Evolutionary conservation across 1,284 basidiomycete species (phyloP).

Genomic region (Rhodotorula sp.): DNA sequence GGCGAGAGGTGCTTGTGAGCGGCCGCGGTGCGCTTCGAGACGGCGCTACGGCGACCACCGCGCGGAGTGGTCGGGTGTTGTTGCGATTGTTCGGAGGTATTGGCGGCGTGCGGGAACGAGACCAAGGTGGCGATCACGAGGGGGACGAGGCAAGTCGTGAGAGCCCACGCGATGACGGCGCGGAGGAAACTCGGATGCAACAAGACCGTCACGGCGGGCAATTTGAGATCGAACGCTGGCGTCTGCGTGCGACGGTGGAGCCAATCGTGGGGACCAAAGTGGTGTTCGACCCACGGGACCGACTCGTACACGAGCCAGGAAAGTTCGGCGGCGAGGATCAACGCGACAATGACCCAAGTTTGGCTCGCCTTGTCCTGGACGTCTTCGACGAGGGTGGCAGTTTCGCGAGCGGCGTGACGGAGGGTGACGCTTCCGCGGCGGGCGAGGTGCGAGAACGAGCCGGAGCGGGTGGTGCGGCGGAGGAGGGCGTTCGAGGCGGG

Average conservation of each 20-base stretch:
- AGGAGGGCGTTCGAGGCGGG: not conserved
- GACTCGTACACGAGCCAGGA: conserved; percentile 25
- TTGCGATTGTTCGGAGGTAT: not conserved
- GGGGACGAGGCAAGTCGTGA: conserved; percentile 28
- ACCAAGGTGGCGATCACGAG: conserved; percentile 24
- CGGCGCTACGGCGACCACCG: not conserved
- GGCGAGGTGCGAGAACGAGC: not conserved
- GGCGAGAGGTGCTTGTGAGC: conserved; percentile 4
- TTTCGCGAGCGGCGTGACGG: conserved; percentile 8
- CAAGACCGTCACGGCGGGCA: conserved; percentile 33
- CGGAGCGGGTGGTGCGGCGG: not conserved
- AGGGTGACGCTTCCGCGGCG: conserved; percentile 16
- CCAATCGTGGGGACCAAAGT: conserved; percentile 26
- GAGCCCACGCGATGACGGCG: conserved; percentile 22
- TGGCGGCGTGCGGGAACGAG: conserved; percentile 22
- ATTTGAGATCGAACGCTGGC: conserved; percentile 2
- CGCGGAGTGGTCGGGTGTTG: not conserved
- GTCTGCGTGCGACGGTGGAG: conserved; percentile 9
- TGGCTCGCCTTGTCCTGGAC: conserved; percentile 24
- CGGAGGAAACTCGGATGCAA: conserved; percentile 29
- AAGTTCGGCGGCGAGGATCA: conserved; percentile 23
- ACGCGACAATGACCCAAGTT: conserved; percentile 23
- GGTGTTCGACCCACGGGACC: conserved; percentile 28
- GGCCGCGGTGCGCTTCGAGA: not conserved
- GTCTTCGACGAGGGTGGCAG: conserved; percentile 10